Evolutionary conservation across 495 filamentous ascomycete genomes (phyloP).

Genomic region (Trichoderma parareesei): DNA sequence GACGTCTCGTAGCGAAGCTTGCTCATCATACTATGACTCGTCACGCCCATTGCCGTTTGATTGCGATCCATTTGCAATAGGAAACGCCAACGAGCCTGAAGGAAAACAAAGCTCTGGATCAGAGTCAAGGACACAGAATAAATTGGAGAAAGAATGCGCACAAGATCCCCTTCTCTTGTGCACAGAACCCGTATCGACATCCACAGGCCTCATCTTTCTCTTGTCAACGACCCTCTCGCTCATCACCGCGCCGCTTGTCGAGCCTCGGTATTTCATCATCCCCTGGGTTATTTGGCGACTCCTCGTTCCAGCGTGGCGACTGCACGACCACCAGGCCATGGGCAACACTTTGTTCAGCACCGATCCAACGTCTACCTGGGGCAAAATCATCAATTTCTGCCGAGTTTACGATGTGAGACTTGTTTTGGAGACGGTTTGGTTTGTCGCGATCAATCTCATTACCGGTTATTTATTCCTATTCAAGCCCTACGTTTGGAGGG

Average conservation of each 20-base stretch:
- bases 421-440: conserved; percentile 72
- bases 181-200: conserved; percentile 22
- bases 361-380: conserved; percentile 6
- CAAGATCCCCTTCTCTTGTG: conserved; percentile 11
- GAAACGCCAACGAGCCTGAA: background rate
- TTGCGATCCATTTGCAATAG: background rate
- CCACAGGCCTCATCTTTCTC: conserved; percentile 55
- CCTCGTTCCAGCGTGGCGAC: conserved; percentile 51
- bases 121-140: background rate
- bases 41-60: background rate
- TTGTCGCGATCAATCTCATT: conserved; percentile 57
- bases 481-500: conserved; percentile 69
- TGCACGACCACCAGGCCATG: conserved; percentile 1
- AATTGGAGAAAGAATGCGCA: background rate
- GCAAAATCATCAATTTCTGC: conserved; percentile 13
- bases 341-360: background rate
- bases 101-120: background rate
- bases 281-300: conserved; percentile 93
- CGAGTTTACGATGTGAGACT: conserved; percentile 30
- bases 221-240: conserved; percentile 66
- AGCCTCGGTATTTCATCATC: conserved; percentile 89
- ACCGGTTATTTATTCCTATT: conserved; percentile 79
- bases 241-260: conserved; percentile 82
- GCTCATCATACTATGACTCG: background rate
- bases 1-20: background rate